A percentile compares a stretch with the other conserved stretches of the same genome.
phyloP scores from a whole-genome alignment of 2,329 filamentous ascomycete genomes.

The Aspergillus arachidicola region DNA sequence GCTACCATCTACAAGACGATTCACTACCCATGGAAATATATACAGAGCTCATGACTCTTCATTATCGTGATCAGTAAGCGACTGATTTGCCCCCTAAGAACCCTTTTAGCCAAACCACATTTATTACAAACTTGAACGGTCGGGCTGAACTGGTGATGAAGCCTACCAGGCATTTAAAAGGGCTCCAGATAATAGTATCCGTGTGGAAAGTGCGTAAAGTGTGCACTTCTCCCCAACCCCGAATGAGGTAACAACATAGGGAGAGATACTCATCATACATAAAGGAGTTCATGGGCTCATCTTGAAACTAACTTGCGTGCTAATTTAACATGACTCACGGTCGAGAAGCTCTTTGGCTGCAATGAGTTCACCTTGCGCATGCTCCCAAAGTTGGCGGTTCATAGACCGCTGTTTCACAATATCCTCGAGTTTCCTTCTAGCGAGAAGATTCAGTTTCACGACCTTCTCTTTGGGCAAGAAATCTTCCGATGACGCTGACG shows the following conservation, averaged over 20 bases:
- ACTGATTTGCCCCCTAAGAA: too few relatives aligned
- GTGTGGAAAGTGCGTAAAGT: too few relatives aligned
- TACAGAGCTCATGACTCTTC: too few relatives aligned
- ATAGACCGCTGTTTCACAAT: conserved; percentile 40
- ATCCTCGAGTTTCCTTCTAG: conserved; percentile 37
- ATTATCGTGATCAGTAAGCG: too few relatives aligned
- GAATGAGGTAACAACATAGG: too few relatives aligned
- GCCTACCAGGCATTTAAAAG: too few relatives aligned
- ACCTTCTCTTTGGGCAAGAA: conserved; percentile 28
- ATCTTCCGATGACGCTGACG: conserved; percentile 12
- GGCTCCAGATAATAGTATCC: too few relatives aligned
- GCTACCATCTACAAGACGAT: too few relatives aligned
- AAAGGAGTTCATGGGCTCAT: not conserved
- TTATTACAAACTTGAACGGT: not conserved
- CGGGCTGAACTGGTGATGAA: not conserved
- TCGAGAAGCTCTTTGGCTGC: conserved; percentile 46
- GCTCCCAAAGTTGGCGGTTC: conserved; percentile 32
- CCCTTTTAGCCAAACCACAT: too few relatives aligned
- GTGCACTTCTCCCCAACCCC: too few relatives aligned
- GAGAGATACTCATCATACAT: too few relatives aligned
- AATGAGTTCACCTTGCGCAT: conserved; percentile 42
- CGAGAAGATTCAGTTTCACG: conserved; percentile 38
- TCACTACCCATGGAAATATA: too few relatives aligned
- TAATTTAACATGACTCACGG: conserved; percentile 12
- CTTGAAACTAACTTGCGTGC: not conserved